Conservation (phyloP, 148 eudicot species). For the Amaranthus cruentus region DNA sequence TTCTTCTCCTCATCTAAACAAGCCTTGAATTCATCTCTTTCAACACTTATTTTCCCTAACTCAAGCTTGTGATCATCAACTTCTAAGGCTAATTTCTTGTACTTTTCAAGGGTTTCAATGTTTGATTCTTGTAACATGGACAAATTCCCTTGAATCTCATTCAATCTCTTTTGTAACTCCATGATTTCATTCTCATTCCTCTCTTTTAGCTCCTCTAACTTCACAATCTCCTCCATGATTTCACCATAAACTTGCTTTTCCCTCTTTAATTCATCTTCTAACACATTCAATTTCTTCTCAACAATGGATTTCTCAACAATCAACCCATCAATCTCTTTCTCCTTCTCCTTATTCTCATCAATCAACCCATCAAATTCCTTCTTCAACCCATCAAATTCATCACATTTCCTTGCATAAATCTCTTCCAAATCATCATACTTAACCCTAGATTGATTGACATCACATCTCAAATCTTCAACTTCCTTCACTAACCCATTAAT, state of each 20-base stretch:
- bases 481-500: conserved; percentile 37
- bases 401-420: conserved; percentile 26
- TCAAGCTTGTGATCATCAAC: conserved; percentile 23
- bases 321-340: conserved; percentile 28
- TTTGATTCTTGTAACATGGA: conserved; percentile 29
- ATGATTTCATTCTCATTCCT: conserved; percentile 34
- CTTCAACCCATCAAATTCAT: conserved; percentile 26
- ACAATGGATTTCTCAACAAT: conserved; percentile 31
- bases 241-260: conserved; percentile 21
- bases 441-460: conserved; percentile 17
- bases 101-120: conserved; percentile 25
- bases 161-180: conserved; percentile 32
- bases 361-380: conserved; percentile 25
- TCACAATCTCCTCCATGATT: conserved; percentile 38
- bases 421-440: conserved; percentile 46
- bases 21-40: conserved; percentile 45
- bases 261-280: conserved; percentile 27
- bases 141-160: conserved; percentile 26
- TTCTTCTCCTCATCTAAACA: conserved; percentile 44
- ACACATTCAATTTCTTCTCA: conserved; percentile 28
- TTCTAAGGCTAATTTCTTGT: conserved; percentile 34
- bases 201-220: not conserved
- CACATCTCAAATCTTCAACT: conserved; percentile 28
- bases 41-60: conserved; percentile 27
- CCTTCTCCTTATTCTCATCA: conserved; percentile 38